These are phyloP conservation scores for Trichophyton schoenleinii DNA, from an alignment of 2,329 filamentous ascomycete genomes.

Conservation along the genomic window DNA sequence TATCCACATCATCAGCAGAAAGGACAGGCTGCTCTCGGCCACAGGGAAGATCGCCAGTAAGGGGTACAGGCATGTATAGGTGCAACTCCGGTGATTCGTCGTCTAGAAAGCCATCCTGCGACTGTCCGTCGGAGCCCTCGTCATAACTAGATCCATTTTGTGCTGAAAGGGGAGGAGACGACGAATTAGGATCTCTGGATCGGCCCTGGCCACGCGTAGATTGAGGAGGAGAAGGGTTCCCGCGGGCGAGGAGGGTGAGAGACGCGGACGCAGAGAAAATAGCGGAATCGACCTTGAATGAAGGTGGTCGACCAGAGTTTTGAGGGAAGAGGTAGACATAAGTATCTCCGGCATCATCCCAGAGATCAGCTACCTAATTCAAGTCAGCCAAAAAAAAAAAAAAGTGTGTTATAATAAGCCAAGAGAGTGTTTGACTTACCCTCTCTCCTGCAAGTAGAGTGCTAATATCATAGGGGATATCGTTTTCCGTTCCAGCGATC, in stretches of 20 bases:
- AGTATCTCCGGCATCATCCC: conserved; percentile 52
- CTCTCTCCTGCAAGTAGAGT: conserved; percentile 40
- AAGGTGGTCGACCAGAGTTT: conserved; percentile 43
- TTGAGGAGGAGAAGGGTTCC: conserved; percentile 35
- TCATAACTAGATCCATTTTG: conserved; percentile 24
- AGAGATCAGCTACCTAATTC: conserved; percentile 37
- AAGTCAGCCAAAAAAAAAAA: background rate
- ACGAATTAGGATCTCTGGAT: conserved; percentile 17
- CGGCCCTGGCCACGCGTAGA: conserved; percentile 15
- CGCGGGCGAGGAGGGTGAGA: conserved; percentile 44
- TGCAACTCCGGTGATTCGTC: conserved; percentile 39
- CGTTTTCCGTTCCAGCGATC: conserved; percentile 47
- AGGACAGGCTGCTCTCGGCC: conserved; percentile 20
- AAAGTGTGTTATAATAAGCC: background rate
- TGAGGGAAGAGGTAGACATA: conserved; percentile 51
- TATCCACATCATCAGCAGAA: conserved; percentile 41
- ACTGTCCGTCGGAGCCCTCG: conserved; percentile 37
- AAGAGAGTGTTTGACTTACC: conserved; percentile 24
- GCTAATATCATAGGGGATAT: conserved; percentile 43
- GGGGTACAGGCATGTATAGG: conserved; percentile 46
- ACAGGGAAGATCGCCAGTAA: conserved; percentile 38
- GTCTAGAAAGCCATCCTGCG: conserved; percentile 37
- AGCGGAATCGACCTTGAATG: conserved; percentile 49
- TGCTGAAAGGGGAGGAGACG: conserved; percentile 18
- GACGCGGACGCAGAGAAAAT: conserved; percentile 45